Base-by-base conservation (phyloP, 768 basidiomycete species). In the Tremella yokohamensis region DNA sequence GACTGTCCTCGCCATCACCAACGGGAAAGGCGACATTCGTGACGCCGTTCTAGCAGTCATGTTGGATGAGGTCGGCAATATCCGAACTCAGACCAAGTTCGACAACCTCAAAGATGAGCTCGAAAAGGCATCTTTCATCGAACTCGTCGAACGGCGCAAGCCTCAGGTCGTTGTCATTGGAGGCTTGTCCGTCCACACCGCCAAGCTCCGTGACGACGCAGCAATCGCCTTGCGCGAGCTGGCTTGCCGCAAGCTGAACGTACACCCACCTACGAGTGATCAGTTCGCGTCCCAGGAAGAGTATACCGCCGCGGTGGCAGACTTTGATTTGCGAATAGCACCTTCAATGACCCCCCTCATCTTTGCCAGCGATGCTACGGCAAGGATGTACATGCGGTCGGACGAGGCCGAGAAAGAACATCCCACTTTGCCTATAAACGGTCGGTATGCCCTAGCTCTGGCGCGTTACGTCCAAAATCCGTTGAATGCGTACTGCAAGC, bases 401-500 rank as follows among this genome's bases (percentile, higher is more conserved):
- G 82, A 84, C 58, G 87, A 93, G 38, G 90, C 90, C 1, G 80
- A 82, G 25, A 85, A 85, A 52, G 96, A 98, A 77, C 91, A 90
- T 70, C 84, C 85, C 49, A 81, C 86, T 0, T 79, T 94, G 42
- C 84, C 89, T 0, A 79, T 83, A 3, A 85, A 86, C 47, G 87
- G 86, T 34, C 88, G 89, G 75, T 99, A 97, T 72, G 97, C 94
- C 69, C 82, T 98, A 49, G 96, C 90, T 52, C 79, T 99, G 63
- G 93, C 91, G 39, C 85, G 96, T 57, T 98, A 92, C 69, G 82
- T 84, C 4, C 96, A 98, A 78, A 94, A 85, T 70, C 96, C 96
- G 1, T 77, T 98, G 66, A 94, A 90, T 70, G 96, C 98, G 74
- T 93, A 89, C 72, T 88, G 89, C 16, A 90, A 93, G 1, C 79